Evolutionary conservation across 1,139 yeast species (phyloP).

Genomic region (Yamadazyma mexicana): DNA sequence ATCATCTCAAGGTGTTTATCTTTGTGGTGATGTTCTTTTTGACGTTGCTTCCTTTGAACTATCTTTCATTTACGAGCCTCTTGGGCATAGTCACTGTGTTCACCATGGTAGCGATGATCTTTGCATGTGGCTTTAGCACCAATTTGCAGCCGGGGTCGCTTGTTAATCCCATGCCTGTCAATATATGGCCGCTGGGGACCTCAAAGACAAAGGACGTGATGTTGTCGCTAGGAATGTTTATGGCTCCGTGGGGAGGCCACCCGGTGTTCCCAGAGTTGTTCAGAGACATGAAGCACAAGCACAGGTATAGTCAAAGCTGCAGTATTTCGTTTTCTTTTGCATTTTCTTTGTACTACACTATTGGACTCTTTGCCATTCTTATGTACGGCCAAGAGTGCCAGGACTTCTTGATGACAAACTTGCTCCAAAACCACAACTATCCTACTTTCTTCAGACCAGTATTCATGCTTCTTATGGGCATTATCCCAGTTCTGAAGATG

Average conservation of each 20-base stretch:
- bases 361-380: constrained; percentile 38
- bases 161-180: constrained; percentile 48
- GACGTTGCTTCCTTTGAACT: constrained; percentile 71
- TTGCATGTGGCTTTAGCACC: constrained; percentile 63
- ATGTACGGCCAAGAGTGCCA: constrained; percentile 41
- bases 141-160: constrained; percentile 65
- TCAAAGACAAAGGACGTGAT: constrained; percentile 39
- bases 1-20: constrained; percentile 50
- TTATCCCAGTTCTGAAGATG: constrained; percentile 41
- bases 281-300: constrained; percentile 80
- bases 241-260: constrained; percentile 93
- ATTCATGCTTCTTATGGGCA: constrained; percentile 37
- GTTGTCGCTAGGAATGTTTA: constrained; percentile 68
- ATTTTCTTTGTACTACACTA: constrained; percentile 30
- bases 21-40: constrained; percentile 54
- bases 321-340: constrained; percentile 37
- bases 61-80: constrained; percentile 70
- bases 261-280: constrained; percentile 81
- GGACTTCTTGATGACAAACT: constrained; percentile 41
- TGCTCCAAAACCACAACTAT: constrained; percentile 34
- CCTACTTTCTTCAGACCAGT: constrained; percentile 32
- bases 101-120: constrained; percentile 56
- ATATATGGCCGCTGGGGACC: constrained; percentile 51
- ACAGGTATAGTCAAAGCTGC: constrained; percentile 28
- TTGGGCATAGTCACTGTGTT: constrained; percentile 74